Base-by-base conservation (phyloP, 768 basidiomycete genomes). In the Trametes meyenii region DNA sequence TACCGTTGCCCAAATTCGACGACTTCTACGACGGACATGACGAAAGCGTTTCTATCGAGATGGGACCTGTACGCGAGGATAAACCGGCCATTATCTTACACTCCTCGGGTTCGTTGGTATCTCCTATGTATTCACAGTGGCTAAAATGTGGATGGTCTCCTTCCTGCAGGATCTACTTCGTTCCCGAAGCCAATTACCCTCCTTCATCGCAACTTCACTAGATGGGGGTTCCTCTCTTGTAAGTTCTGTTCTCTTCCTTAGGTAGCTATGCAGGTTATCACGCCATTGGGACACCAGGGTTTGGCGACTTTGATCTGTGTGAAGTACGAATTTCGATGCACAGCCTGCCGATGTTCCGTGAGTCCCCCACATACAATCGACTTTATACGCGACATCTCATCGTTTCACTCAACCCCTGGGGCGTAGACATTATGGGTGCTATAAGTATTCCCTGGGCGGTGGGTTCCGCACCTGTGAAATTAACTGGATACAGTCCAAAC, bases 111-210 rank as follows among this genome's bases (percentile, higher is more conserved):
- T 23, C 50, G 17, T 45, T 11, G 56, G 24, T 13, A 23, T 23
- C 29, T 39, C 24, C 50, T 17, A 19, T 6, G 16, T 3, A 38
- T 8, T 6, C 21, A 50, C n/a, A 16, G 8, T 33, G 29, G 29
- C 29, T n/a, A 10, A n/a, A 11, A 36, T 24, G 10, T 14, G 36
- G 19, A 35, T 19, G 17, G 12, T 29, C 14, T 5, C 49, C 5
- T 36, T 24, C 17, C 21, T 55, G 5, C 48, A 54, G 73, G 73
- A 8, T 72, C 73, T 3, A 72, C 72, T 10, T 65, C 70, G 0
- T 70, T 72, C 54, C 72, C 72, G 4, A 74, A 73, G 58, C 67
- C 71, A 2, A 67, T 71, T 33, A 56, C 61, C 3, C 40, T 66
- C 42, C 64, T 62, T 10, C 57, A 70, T 42, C 49, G 29, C 17